phyloP scores from a whole-genome alignment of 805 yeast genomes.

The Cyberlindnera suaveolens region DNA sequence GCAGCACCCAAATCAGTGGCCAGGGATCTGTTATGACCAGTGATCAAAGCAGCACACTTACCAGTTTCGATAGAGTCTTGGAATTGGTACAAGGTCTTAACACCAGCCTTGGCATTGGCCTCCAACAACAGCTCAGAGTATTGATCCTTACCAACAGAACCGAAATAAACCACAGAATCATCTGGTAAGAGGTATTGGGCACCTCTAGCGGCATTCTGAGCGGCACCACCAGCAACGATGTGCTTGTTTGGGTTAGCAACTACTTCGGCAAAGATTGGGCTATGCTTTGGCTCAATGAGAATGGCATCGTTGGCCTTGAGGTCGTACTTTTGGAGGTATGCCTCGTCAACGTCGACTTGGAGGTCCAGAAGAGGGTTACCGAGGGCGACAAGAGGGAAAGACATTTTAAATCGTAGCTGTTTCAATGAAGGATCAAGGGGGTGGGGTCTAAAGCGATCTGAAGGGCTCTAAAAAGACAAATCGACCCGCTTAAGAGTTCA shows the following conservation, averaged over 20 bases:
- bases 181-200: slow-evolving; percentile 88
- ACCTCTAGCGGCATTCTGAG: slow-evolving; percentile 98
- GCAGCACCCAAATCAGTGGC: slow-evolving; percentile 98
- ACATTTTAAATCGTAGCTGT: slow-evolving; percentile 30
- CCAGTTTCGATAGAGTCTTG: slow-evolving; percentile 81
- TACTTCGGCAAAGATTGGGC: slow-evolving; percentile 81
- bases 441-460: background rate
- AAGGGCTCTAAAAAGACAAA: too few relatives aligned
- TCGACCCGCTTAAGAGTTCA: too few relatives aligned
- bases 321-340: slow-evolving; percentile 70
- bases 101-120: slow-evolving; percentile 88
- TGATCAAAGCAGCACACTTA: slow-evolving; percentile 94
- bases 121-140: slow-evolving; percentile 72
- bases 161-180: slow-evolving; percentile 84
- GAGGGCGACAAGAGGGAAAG: slow-evolving; percentile 70
- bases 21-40: slow-evolving; percentile 82
- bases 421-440: background rate
- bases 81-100: slow-evolving; percentile 77
- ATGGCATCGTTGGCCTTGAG: slow-evolving; percentile 93
- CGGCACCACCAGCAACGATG: slow-evolving; percentile 97
- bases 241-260: slow-evolving; percentile 53
- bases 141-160: slow-evolving; percentile 91
- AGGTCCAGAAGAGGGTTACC: slow-evolving; percentile 91
- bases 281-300: slow-evolving; percentile 72
- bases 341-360: slow-evolving; percentile 67